A percentile compares a stretch with the other conserved stretches of the same genome.
These are phyloP conservation scores for Lecanoromycetidae sp. DNA, from an alignment of 2,329 filamentous ascomycete genomes.

Conservation along the genomic window DNA sequence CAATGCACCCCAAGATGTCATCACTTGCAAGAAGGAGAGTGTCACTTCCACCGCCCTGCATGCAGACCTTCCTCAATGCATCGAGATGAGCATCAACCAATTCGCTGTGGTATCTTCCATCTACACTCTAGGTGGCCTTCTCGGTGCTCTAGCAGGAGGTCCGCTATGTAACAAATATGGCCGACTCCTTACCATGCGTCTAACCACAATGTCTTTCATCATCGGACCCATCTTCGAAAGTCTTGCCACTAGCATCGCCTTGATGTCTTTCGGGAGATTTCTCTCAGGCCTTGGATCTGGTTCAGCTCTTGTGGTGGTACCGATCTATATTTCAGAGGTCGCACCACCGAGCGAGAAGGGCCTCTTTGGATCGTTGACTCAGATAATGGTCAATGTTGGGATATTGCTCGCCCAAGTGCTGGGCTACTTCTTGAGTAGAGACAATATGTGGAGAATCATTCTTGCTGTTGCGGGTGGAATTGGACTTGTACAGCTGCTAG, in stretches of 20 bases:
- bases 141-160: slow-evolving; percentile 70
- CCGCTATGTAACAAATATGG: slow-evolving; percentile 68
- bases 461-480: slow-evolving; percentile 60
- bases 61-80: slow-evolving; percentile 55
- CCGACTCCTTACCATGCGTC: slow-evolving; percentile 60
- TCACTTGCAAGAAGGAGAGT: slow-evolving; percentile 62
- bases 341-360: slow-evolving; percentile 63
- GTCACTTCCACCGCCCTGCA: not conserved
- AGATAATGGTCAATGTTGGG: slow-evolving; percentile 86
- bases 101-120: slow-evolving; percentile 82
- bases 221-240: slow-evolving; percentile 66
- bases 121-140: slow-evolving; percentile 78
- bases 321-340: slow-evolving; percentile 87
- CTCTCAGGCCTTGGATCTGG: slow-evolving; percentile 76
- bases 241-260: slow-evolving; percentile 51
- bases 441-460: slow-evolving; percentile 70
- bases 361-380: slow-evolving; percentile 70
- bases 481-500: slow-evolving; percentile 53
- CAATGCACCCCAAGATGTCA: slow-evolving; percentile 86
- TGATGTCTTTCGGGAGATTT: slow-evolving; percentile 63
- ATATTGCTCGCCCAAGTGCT: slow-evolving; percentile 74
- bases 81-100: slow-evolving; percentile 69
- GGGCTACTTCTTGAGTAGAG: slow-evolving; percentile 77
- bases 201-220: slow-evolving; percentile 65
- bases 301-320: slow-evolving; percentile 81